Conservation (phyloP, 106 monocot species). For the Platanthera guangdongensis region DNA sequence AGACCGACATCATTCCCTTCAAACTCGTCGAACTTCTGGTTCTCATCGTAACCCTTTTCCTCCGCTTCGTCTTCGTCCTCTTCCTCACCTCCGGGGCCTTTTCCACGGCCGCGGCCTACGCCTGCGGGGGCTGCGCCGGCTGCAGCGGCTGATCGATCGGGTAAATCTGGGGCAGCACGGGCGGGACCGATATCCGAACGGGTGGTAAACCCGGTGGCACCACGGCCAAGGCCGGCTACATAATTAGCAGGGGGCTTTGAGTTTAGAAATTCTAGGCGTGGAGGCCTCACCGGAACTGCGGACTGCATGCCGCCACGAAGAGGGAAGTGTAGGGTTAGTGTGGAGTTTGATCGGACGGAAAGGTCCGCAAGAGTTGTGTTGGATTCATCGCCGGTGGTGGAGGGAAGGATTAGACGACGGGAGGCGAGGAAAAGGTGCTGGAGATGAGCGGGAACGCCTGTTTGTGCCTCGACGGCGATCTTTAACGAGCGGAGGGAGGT, state of each 20-base stretch:
- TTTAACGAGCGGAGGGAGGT: slow-evolving; percentile 33
- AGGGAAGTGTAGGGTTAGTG: slow-evolving; percentile 43
- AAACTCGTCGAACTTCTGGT: slow-evolving; percentile 99
- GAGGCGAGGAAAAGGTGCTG: slow-evolving; percentile 46
- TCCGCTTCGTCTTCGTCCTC: slow-evolving; percentile 75
- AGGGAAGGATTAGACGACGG: slow-evolving; percentile 21
- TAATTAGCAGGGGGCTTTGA: slow-evolving; percentile 94
- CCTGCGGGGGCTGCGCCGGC: slow-evolving; percentile 16
- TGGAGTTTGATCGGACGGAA: slow-evolving; percentile 19
- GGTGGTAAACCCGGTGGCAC: slow-evolving; percentile 94
- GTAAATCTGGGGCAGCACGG: slow-evolving; percentile 43
- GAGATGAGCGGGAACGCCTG: slow-evolving; percentile 27
- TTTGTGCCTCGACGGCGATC: slow-evolving; percentile 22
- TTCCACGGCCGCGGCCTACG: slow-evolving; percentile 46
- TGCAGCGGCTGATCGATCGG: slow-evolving; percentile 21
- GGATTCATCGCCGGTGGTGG: background rate
- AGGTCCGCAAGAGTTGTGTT: slow-evolving; percentile 21
- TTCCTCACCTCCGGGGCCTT: slow-evolving; percentile 29
- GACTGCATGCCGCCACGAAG: slow-evolving; percentile 40
- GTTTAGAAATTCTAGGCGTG: slow-evolving; percentile 76
- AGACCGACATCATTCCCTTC: slow-evolving; percentile 95
- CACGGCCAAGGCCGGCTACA: slow-evolving; percentile 95
- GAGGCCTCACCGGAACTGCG: slow-evolving; percentile 33
- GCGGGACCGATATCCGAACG: slow-evolving; percentile 75
- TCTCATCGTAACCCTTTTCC: slow-evolving; percentile 95